Evolutionary conservation across 345 rosid species (phyloP).

Genomic region (Aquilaria malaccensis): DNA sequence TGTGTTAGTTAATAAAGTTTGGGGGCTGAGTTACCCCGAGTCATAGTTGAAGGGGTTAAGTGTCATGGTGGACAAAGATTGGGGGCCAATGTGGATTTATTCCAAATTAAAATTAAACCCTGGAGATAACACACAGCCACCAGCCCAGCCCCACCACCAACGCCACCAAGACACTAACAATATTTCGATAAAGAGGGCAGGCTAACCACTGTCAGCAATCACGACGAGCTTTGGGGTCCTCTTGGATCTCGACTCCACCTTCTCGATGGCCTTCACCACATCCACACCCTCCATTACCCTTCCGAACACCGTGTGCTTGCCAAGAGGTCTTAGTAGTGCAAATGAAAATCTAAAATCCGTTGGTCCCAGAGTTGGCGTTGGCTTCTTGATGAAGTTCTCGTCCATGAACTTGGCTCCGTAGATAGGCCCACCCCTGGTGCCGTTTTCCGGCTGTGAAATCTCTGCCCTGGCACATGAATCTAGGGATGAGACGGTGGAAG

Average conservation of each 20-base stretch:
- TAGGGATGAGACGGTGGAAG: conserved; percentile 76
- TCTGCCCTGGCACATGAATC: conserved; percentile 87
- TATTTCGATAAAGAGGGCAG: conserved; percentile 19
- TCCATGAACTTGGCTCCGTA: conserved; percentile 64
- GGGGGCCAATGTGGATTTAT: no score
- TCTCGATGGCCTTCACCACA: conserved; percentile 51
- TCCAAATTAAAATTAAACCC: background rate
- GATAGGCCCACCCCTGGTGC: conserved; percentile 80
- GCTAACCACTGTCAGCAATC: conserved; percentile 57
- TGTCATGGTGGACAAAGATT: no score
- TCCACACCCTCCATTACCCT: conserved; percentile 60
- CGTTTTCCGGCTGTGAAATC: conserved; percentile 75
- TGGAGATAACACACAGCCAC: conserved; percentile 1
- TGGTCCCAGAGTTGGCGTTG: conserved; percentile 60
- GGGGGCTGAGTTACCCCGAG: no score
- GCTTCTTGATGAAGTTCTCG: conserved; percentile 73
- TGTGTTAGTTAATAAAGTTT: no score
- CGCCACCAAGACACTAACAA: background rate
- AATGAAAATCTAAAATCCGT: conserved; percentile 74
- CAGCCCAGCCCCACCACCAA: background rate
- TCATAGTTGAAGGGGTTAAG: no score
- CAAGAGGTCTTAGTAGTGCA: conserved; percentile 57
- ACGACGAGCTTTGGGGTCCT: conserved; percentile 46
- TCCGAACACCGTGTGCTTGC: conserved; percentile 81
- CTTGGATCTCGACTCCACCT: conserved; percentile 51